Evolutionary conservation across 768 basidiomycete species (phyloP).

Genomic region (Boletellus sp.): DNA sequence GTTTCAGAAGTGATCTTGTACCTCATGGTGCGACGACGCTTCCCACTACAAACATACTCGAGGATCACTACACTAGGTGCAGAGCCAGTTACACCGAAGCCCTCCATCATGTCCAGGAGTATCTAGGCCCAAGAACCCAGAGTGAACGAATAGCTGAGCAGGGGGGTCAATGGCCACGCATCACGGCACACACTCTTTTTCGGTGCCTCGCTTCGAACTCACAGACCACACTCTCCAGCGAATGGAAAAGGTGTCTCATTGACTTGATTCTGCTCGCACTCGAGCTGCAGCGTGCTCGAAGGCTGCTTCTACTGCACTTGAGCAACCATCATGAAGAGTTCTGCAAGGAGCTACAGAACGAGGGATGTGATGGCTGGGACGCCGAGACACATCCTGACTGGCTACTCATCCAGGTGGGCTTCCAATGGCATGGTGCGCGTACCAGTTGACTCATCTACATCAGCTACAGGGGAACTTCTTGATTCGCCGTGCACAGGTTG

Average conservation of each 20-base stretch:
- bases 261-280: constrained; percentile 27
- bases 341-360: not conserved
- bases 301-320: not conserved
- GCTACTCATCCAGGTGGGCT: not conserved
- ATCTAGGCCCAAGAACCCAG: constrained; percentile 10
- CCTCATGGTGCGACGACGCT: not conserved
- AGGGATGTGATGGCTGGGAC: constrained; percentile 1
- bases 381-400: not conserved
- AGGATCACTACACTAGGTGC: not conserved
- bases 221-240: not conserved
- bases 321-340: not conserved
- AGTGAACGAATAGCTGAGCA: constrained; percentile 9
- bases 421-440: not conserved
- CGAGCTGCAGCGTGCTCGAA: constrained; percentile 24
- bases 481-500: constrained; percentile 40
- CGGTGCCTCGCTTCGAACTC: constrained; percentile 25
- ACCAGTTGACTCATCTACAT: not conserved
- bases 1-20: constrained; percentile 1
- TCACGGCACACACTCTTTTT: constrained; percentile 30
- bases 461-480: constrained; percentile 46
- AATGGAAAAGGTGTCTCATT: constrained; percentile 30
- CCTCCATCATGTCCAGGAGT: not conserved
- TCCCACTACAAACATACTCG: not conserved
- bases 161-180: constrained; percentile 35
- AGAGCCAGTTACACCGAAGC: not conserved